Conservation (phyloP, 1,284 basidiomycete species). For the Ustilago crameri region DNA sequence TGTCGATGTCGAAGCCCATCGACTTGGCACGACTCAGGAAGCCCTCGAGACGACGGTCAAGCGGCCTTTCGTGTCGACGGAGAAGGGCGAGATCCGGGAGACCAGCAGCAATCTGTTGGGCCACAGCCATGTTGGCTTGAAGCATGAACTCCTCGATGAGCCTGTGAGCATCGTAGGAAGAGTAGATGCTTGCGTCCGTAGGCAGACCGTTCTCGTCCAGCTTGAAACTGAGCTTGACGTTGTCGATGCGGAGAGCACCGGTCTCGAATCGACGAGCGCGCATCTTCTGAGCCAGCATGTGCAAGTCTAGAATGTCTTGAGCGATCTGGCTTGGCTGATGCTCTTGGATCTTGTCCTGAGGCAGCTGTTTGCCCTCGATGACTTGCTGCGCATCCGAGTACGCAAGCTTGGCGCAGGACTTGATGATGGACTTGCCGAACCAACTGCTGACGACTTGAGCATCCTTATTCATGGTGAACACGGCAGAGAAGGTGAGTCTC, state of each 20-base stretch:
- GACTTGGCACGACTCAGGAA: conserved; percentile 71
- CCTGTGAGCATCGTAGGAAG: conserved; percentile 78
- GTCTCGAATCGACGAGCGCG: conserved; percentile 80
- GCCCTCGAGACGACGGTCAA: conserved; percentile 75
- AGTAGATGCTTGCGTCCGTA: conserved; percentile 78
- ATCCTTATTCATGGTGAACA: conserved; percentile 85
- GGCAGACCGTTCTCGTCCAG: conserved; percentile 87
- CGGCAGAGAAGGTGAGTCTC: conserved; percentile 79
- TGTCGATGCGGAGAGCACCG: conserved; percentile 82
- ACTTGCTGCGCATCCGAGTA: conserved; percentile 84
- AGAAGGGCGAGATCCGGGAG: conserved; percentile 94
- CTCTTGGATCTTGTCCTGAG: conserved; percentile 69
- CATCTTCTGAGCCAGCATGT: conserved; percentile 76
- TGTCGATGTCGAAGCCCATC: conserved; percentile 84
- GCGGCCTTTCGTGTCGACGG: conserved; percentile 89
- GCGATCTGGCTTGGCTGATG: conserved; percentile 73
- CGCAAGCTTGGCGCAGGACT: conserved; percentile 85
- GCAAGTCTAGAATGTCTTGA: conserved; percentile 79
- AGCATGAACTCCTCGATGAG: conserved; percentile 98
- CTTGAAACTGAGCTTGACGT: conserved; percentile 79
- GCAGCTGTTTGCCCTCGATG: conserved; percentile 78
- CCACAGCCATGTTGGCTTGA: conserved; percentile 86
- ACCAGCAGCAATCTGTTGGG: conserved; percentile 90
- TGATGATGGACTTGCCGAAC: conserved; percentile 92
- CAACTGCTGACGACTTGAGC: conserved; percentile 85